These are phyloP conservation scores for Aspergillus sclerotialis DNA, from an alignment of 2,329 filamentous ascomycete genomes.

Conservation along the genomic window DNA sequence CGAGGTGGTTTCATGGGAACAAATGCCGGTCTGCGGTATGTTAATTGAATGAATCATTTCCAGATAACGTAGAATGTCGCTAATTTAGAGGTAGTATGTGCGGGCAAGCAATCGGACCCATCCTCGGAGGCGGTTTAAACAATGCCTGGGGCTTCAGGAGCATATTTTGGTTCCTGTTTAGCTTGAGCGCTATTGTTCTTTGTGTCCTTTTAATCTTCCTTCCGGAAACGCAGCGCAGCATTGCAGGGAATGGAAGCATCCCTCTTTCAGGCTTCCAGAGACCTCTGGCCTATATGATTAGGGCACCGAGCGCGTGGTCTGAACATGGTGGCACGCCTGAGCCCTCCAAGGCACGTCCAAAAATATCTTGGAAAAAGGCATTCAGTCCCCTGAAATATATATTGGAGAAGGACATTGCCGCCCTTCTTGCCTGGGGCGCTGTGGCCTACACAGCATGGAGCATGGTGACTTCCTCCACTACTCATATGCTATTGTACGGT, in stretches of 20 bases:
- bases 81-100: constrained; percentile 32
- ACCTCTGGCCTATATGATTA: constrained; percentile 30
- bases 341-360: no score
- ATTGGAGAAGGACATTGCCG: constrained; percentile 41
- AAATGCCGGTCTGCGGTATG: not conserved
- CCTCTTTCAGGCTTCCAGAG: constrained; percentile 34
- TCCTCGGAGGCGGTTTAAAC: constrained; percentile 33
- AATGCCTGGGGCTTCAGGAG: constrained; percentile 31
- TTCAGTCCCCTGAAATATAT: constrained; percentile 36
- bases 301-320: no score
- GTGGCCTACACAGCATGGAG: constrained; percentile 43
- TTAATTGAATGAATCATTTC: no score
- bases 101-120: constrained; percentile 41
- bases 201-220: constrained; percentile 35
- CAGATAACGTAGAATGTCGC: constrained; percentile 2
- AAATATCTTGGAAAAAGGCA: constrained; percentile 27
- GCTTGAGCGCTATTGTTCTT: constrained; percentile 27
- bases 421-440: constrained; percentile 38
- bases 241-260: constrained; percentile 35
- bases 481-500: constrained; percentile 30
- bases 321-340: no score
- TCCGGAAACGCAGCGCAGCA: constrained; percentile 33
- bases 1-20: constrained; percentile 33
- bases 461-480: constrained; percentile 43
- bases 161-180: constrained; percentile 39